Evolutionary conservation across 179 eudicot genomes (phyloP).

Genomic region (Silene noctiflora): DNA sequence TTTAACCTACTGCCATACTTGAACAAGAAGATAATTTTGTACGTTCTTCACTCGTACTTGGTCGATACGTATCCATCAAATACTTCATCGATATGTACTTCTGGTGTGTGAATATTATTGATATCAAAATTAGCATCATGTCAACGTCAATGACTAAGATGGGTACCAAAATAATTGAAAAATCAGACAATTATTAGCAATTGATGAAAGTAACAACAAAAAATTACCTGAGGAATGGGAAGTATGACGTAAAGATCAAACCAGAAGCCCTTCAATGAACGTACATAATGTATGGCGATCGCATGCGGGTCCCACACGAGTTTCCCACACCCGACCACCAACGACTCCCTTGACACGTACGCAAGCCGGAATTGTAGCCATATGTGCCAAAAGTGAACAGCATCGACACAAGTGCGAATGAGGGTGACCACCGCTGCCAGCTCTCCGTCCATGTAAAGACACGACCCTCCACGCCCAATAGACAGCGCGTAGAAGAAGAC

Average conservation of each 20-base stretch:
- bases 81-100: no score
- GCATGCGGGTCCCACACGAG: constrained; percentile 92
- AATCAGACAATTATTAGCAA: no score
- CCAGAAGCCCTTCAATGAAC: constrained; percentile 83
- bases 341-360: constrained; percentile 78
- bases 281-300: constrained; percentile 56
- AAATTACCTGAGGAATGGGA: constrained; percentile 81
- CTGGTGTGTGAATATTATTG: no score
- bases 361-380: constrained; percentile 89
- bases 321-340: constrained; percentile 91
- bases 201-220: no score
- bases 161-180: no score
- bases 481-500: constrained; percentile 83
- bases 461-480: constrained; percentile 67
- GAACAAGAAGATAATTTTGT: no score
- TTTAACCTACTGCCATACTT: no score
- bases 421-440: constrained; percentile 58
- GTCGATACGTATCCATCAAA: no score
- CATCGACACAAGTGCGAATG: constrained; percentile 63
- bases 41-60: no score
- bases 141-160: no score
- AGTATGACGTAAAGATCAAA: constrained; percentile 79
- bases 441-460: constrained; percentile 73
- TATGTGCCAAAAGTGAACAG: constrained; percentile 64
- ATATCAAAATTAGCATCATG: no score